A percentile compares a stretch with the other conserved stretches of the same genome.
These are phyloP conservation scores for Globisporangium paddicum DNA, from an alignment of 352 stramenopile species.

Conservation along the genomic window DNA sequence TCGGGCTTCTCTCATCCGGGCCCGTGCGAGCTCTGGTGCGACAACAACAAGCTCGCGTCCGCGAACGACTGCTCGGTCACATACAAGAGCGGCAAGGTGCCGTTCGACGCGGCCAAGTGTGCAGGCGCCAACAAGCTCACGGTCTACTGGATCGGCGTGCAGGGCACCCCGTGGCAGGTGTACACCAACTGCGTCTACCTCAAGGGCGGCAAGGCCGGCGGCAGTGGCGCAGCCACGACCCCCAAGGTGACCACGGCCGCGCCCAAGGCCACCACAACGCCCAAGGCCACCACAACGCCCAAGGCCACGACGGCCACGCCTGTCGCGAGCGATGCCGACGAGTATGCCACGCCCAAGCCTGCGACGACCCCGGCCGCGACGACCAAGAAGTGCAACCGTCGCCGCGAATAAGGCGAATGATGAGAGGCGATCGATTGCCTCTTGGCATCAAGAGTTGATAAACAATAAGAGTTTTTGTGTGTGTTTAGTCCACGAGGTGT, in stretches of 20 bases:
- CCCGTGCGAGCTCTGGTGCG: slow-evolving; percentile 60
- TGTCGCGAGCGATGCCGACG: slow-evolving; percentile 2
- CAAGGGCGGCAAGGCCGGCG: slow-evolving; percentile 8
- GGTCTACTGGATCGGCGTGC: slow-evolving; percentile 47
- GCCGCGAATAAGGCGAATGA: slow-evolving; percentile 9
- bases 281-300: neutral
- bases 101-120: slow-evolving; percentile 43
- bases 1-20: slow-evolving; percentile 52
- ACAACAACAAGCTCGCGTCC: slow-evolving; percentile 45
- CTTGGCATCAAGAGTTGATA: too few relatives aligned
- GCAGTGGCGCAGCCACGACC: slow-evolving; percentile 11
- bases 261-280: neutral
- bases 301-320: neutral
- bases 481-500: too few relatives aligned
- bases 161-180: slow-evolving; percentile 44
- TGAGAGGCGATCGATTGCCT: too few relatives aligned
- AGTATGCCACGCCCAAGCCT: slow-evolving; percentile 4
- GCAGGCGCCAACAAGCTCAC: slow-evolving; percentile 34
- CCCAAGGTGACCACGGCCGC: neutral
- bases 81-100: slow-evolving; percentile 34
- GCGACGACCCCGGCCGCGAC: slow-evolving; percentile 5
- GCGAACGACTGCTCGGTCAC: slow-evolving; percentile 40
- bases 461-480: neutral
- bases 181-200: slow-evolving; percentile 57
- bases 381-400: slow-evolving; percentile 13